Percentiles rank a stretch among this genome's conserved stretches.
These are phyloP conservation scores for Xenosphaeropsis pyriputrescens DNA, from an alignment of 2,329 filamentous ascomycete genomes.

Conservation along the genomic window DNA sequence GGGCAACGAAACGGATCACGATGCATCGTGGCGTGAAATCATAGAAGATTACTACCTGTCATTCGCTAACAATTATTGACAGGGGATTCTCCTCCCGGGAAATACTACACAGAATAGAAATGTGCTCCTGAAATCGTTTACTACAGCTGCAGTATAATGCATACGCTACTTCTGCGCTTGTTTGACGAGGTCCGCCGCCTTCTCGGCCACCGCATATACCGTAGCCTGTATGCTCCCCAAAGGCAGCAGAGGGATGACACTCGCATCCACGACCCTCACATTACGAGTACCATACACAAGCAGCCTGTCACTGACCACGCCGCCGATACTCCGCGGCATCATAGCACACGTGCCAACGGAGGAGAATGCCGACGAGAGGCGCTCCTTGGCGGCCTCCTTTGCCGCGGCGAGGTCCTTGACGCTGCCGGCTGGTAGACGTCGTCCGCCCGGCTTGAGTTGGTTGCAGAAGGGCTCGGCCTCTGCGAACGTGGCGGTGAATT, in stretches of 20 bases:
- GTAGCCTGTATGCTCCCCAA: constrained; percentile 35
- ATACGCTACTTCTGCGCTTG: too few relatives aligned
- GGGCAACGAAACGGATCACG: too few relatives aligned
- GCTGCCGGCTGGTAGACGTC: constrained; percentile 19
- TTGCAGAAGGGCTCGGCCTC: not conserved
- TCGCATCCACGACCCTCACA: constrained; percentile 46
- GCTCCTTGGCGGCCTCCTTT: constrained; percentile 29
- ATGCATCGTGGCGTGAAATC: too few relatives aligned
- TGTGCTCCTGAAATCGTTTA: too few relatives aligned
- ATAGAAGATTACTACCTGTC: too few relatives aligned
- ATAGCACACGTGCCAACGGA: constrained; percentile 37
- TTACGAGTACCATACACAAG: constrained; percentile 36
- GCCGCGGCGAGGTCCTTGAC: constrained; percentile 26
- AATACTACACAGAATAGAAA: too few relatives aligned
- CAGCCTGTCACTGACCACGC: constrained; percentile 39
- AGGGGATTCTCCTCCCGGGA: too few relatives aligned
- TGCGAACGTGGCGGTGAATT: not conserved
- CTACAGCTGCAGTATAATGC: too few relatives aligned
- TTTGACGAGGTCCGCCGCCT: constrained; percentile 23
- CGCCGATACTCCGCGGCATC: constrained; percentile 19
- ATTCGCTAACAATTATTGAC: too few relatives aligned
- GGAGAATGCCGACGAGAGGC: constrained; percentile 43
- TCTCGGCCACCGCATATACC: constrained; percentile 41
- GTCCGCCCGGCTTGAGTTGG: too few relatives aligned
- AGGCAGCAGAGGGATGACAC: constrained; percentile 33